phyloP scores from a whole-genome alignment of 2,329 filamentous ascomycete genomes.

The Domatiomyces catenatus region DNA sequence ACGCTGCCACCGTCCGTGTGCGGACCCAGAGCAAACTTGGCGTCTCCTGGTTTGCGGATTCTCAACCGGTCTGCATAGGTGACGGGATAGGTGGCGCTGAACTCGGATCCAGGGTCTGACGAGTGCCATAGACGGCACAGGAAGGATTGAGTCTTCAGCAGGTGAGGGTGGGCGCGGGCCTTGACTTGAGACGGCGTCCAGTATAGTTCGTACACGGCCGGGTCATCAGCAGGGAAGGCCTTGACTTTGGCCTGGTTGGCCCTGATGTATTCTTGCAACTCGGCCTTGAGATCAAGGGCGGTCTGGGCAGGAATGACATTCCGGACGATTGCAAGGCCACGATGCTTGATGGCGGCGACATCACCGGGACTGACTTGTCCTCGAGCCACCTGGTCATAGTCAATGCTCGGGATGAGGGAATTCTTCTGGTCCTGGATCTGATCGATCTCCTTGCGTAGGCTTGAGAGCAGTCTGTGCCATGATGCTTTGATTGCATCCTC shows the following conservation, averaged over 20 bases:
- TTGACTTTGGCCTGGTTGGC: conserved; percentile 39
- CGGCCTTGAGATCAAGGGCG: conserved; percentile 49
- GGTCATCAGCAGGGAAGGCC: conserved; percentile 51
- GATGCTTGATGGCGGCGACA: conserved; percentile 40
- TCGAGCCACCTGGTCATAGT: conserved; percentile 26
- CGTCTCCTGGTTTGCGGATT: conserved; percentile 56
- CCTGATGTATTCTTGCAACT: conserved; percentile 49
- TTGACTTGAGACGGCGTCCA: conserved; percentile 55
- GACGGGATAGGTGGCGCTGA: conserved; percentile 44
- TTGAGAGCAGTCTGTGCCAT: conserved; percentile 28
- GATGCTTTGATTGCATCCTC: conserved; percentile 25
- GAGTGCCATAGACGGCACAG: conserved; percentile 52
- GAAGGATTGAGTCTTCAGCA: conserved; percentile 45
- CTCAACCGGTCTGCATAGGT: conserved; percentile 57
- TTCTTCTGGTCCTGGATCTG: conserved; percentile 28
- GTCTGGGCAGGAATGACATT: conserved; percentile 49
- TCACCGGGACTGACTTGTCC: conserved; percentile 23
- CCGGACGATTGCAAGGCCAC: conserved; percentile 49
- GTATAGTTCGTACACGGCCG: conserved; percentile 61
- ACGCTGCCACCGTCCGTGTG: conserved; percentile 61
- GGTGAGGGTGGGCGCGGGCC: conserved; percentile 50
- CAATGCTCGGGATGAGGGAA: conserved; percentile 29
- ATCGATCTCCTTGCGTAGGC: conserved; percentile 26
- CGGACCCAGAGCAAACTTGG: conserved; percentile 54
- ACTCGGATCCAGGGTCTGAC: conserved; percentile 25